Evolutionary conservation across 768 basidiomycete species (phyloP).

Genomic region (Tricholoma sp.): DNA sequence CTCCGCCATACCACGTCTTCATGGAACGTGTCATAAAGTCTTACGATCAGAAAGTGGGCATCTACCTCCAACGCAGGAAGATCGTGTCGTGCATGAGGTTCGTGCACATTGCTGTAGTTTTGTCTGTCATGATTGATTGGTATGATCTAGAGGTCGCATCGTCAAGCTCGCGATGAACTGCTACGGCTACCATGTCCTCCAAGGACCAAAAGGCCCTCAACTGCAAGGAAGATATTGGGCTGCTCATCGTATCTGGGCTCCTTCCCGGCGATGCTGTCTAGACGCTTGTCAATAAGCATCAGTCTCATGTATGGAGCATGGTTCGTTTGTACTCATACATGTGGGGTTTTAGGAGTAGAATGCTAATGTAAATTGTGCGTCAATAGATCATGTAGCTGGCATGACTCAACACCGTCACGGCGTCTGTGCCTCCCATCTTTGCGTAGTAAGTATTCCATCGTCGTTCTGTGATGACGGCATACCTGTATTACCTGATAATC

Average conservation of each 20-base stretch:
- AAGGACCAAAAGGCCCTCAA: conserved; percentile 88
- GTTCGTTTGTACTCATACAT: conserved; percentile 26
- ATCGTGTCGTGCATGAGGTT: conserved; percentile 84
- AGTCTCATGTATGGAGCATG: conserved; percentile 93
- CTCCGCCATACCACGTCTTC: conserved; percentile 78
- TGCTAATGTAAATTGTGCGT: not conserved
- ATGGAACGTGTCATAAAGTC: conserved; percentile 84
- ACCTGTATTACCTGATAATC: conserved; percentile 5
- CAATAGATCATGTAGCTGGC: conserved; percentile 87
- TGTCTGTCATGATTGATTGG: conserved; percentile 2
- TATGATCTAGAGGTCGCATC: conserved; percentile 57
- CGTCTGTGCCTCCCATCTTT: conserved; percentile 85
- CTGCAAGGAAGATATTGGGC: conserved; percentile 82
- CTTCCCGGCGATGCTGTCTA: conserved; percentile 80
- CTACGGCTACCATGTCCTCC: conserved; percentile 84
- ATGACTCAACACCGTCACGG: too few species aligned
- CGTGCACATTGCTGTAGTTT: conserved; percentile 9
- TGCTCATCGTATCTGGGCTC: conserved; percentile 80
- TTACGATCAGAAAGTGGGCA: conserved; percentile 87
- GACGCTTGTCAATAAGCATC: conserved; percentile 86
- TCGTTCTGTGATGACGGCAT: not conserved
- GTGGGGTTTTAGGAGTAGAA: too few species aligned
- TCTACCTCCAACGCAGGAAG: conserved; percentile 79
- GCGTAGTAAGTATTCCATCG: conserved; percentile 64
- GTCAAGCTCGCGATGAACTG: conserved; percentile 87